phyloP scores from a whole-genome alignment of 345 rosid species.

The Conringia planisiliqua region DNA sequence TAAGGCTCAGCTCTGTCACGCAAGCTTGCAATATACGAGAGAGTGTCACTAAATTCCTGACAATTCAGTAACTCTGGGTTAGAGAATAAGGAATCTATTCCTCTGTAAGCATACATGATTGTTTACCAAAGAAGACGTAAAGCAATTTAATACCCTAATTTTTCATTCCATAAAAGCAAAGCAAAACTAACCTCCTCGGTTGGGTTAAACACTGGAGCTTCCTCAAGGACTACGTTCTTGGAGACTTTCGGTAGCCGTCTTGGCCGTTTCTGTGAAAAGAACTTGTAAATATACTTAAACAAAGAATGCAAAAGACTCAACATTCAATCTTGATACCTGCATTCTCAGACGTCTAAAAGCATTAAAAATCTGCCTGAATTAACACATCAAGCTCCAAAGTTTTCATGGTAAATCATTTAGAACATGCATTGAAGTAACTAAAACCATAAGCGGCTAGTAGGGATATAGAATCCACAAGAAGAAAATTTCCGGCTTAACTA shows the following conservation, averaged over 20 bases:
- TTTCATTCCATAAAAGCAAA: constrained; percentile 1
- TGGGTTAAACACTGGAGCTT: constrained; percentile 64
- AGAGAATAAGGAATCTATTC: constrained; percentile 8
- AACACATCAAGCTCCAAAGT: not conserved
- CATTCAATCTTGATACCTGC: not conserved
- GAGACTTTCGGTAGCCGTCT: constrained; percentile 39
- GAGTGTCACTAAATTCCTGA: constrained; percentile 67
- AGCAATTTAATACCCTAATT: constrained; percentile 15
- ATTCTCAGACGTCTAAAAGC: not conserved
- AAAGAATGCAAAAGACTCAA: constrained; percentile 3
- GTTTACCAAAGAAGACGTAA: constrained; percentile 15
- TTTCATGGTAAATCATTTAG: not conserved
- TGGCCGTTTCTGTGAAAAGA: constrained; percentile 37
- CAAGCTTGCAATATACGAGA: constrained; percentile 59
- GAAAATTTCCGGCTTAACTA: not conserved
- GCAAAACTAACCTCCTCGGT: constrained; percentile 54
- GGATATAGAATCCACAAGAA: constrained; percentile 5
- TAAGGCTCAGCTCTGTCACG: constrained; percentile 45
- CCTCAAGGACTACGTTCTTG: constrained; percentile 40
- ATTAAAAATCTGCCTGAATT: not conserved
- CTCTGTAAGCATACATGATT: not conserved
- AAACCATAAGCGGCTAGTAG: not conserved
- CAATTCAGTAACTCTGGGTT: constrained; percentile 8
- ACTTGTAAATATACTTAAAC: constrained; percentile 12
- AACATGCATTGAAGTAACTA: not conserved